These are phyloP conservation scores for Cystobasidium tubakii DNA, from an alignment of 768 basidiomycete species.

Conservation along the genomic window DNA sequence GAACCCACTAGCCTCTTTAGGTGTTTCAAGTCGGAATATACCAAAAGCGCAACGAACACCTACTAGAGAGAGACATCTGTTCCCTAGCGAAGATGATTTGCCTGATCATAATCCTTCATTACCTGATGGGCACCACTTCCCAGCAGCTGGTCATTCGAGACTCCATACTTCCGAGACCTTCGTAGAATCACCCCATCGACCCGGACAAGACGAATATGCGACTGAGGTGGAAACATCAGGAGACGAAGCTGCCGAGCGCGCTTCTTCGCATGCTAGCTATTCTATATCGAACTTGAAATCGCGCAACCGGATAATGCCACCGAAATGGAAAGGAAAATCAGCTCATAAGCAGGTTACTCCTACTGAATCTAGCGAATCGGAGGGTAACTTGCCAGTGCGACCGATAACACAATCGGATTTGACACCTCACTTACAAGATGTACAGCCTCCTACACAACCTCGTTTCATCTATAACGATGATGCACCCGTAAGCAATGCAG, in stretches of 20 bases:
- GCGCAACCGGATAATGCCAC: not conserved
- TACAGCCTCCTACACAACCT: not conserved
- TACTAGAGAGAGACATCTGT: not conserved
- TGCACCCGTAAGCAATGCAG: slow-evolving; percentile 1
- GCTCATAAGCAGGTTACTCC: not conserved
- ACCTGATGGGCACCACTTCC: not conserved
- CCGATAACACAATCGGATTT: slow-evolving; percentile 6
- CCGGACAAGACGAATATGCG: not conserved
- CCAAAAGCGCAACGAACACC: slow-evolving; percentile 14
- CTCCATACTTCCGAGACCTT: not conserved
- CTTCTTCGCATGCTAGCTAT: slow-evolving; percentile 3
- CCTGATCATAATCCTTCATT: slow-evolving; percentile 11
- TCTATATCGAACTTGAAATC: not conserved
- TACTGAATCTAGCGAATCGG: not conserved
- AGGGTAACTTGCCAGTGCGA: not conserved
- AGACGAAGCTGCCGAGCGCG: not conserved
- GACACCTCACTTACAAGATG: slow-evolving; percentile 5
- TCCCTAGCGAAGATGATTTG: slow-evolving; percentile 25
- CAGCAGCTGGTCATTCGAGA: not conserved
- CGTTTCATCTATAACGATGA: not conserved
- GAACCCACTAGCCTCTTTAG: not conserved
- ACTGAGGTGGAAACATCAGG: not conserved
- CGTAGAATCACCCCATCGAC: not conserved
- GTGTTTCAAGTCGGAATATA: not conserved
- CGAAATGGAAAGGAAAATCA: not conserved